Base-by-base conservation (phyloP, 257 asterid species). In the Forsythia suspensa region DNA sequence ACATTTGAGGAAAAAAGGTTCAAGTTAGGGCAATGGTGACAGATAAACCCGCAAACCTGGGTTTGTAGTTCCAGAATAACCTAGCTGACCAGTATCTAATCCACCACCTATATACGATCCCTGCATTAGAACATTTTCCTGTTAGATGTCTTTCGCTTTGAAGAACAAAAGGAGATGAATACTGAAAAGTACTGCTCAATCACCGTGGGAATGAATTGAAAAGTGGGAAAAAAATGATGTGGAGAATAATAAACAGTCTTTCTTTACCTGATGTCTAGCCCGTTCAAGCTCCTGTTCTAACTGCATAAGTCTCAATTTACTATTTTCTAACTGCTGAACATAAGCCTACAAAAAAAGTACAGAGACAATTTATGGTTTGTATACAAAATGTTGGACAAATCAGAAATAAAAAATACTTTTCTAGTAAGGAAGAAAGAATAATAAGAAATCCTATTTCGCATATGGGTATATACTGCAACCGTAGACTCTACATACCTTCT, bases 301-400 rank as follows among this genome's bases (percentile, higher is more conserved):
- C 89, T 95, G 98, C 80, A 93, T 75, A 72, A 95, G 90, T 77
- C 85, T 90, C 82, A 86, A 57, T 69, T 88, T 92, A 83, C 99
- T 89, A 80, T 65, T 93, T 79, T 95, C 99, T 70, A 95, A 86
- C 80, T 95, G 98, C 89, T 95, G 98, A 81, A 95, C 98, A 73
- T 95, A 93, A 18, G 98, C 98, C 98, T 95, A 86, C 73, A 83
- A 36, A 80, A 24, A 74, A 63, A 24, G 39, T 3, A 34, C 29
- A 63, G 18, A 63, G 38, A 63, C 63, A 21, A 55, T 8, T 39
- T 42, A 57, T 4, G 21, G 20, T 41, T n/a, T 18, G 6, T 65
- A 43, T 18, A 57, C 24, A 29, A 70, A 59, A 37, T 34, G 11
- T 41, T 55, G 12, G 12, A 43, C 18, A 36, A 72, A 71, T 34